Base-by-base conservation (phyloP, 768 basidiomycete genomes). In the Rhodotorula taiwanensis region DNA sequence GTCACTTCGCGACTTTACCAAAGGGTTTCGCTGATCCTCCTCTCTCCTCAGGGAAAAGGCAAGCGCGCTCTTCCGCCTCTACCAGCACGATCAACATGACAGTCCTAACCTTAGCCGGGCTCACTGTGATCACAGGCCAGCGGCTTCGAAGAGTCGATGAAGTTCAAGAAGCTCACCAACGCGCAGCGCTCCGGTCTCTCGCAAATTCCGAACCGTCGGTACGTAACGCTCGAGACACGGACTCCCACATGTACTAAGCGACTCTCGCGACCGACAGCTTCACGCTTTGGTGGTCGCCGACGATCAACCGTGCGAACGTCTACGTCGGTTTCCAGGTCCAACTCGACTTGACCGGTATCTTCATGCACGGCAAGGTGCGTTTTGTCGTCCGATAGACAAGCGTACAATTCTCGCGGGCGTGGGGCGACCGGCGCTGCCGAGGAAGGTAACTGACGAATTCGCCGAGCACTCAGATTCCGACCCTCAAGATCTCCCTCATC, bases 291-390 rank as follows among this genome's bases (percentile, higher is more conserved):
- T 72, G 71, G 73, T 63, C 59, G n/a, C 59, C 93, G 30, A 98
- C 94, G 1, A 97, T 97, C 80, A 98, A 98, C 77, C 89, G 95
- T 69, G 94, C 95, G 57, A 99, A 99, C 74, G 93, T 98, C 74
- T 95, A 95, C 73, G 93, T 98, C 75, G 95, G 95, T 83, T 99
- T 99, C 89, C 95, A 98, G 76, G 95, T 99, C 25, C 94, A 98
- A 73, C 83, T 99, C 50, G 95, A 99, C 81, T 77, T 99, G 66
- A 99, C 95, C 20, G 92, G 91, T 73, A 91, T 93, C 66, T 93
- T 94, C 81, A 93, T 49, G 48, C 48, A 49, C 48, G 48, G 48
- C 48, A 49, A 49, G 48, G 49, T 50, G 30, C 31, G 49, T 31
- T 3, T 4, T 43, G 21, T 20, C 9, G 21, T 11, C 20, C 42